phyloP scores from a whole-genome alignment of 306 rosid genomes.

The Cicer chorassanicum region DNA sequence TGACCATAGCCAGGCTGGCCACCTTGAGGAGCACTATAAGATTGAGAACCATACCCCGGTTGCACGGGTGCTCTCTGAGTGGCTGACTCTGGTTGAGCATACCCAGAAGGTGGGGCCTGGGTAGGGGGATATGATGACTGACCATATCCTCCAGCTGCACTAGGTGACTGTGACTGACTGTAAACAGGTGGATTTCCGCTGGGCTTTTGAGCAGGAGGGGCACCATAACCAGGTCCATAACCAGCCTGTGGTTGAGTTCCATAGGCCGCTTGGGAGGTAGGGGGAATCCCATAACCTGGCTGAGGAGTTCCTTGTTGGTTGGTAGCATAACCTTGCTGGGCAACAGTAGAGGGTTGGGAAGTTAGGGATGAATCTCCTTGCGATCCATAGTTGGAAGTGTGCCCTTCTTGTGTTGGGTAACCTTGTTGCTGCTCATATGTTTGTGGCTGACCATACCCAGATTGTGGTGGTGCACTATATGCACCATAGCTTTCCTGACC shows the following conservation, averaged over 20 bases:
- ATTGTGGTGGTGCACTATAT: constrained; percentile 68
- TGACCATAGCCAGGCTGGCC: constrained; percentile 81
- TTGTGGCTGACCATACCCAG: constrained; percentile 84
- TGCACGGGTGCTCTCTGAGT: constrained; percentile 58
- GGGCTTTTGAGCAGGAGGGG: constrained; percentile 24
- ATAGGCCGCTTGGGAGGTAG: constrained; percentile 78
- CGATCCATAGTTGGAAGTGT: constrained; percentile 64
- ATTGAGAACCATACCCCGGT: constrained; percentile 71
- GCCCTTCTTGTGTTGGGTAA: constrained; percentile 73
- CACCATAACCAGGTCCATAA: constrained; percentile 66
- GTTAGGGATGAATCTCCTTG: constrained; percentile 81
- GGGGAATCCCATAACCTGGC: constrained; percentile 76
- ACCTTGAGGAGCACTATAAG: constrained; percentile 70
- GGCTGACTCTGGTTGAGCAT: constrained; percentile 33
- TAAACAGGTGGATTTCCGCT: constrained; percentile 10
- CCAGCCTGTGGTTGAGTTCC: constrained; percentile 76
- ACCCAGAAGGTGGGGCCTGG: constrained; percentile 59
- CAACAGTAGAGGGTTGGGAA: constrained; percentile 52
- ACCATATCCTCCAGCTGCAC: neutral
- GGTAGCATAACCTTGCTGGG: constrained; percentile 68
- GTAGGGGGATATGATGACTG: constrained; percentile 14
- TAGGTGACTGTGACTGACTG: constrained; percentile 21
- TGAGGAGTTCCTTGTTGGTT: constrained; percentile 71
- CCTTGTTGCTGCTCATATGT: constrained; percentile 91
- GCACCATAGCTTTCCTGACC: constrained; percentile 82